Percentiles rank a stretch among this genome's conserved stretches.
phyloP scores from a whole-genome alignment of 192 early-diverging fungal species.

The Fimicolochytrium jonesii region DNA sequence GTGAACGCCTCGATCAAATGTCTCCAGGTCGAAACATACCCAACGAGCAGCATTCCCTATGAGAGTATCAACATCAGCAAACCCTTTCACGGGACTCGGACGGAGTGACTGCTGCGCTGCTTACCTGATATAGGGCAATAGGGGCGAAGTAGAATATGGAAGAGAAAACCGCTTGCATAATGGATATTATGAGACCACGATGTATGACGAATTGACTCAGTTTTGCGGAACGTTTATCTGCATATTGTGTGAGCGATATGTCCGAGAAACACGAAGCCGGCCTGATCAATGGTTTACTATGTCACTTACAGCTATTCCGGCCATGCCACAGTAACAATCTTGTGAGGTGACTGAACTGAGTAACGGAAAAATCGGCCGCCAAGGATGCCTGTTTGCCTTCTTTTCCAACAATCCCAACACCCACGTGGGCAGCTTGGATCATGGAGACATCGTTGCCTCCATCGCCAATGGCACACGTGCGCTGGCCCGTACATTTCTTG shows the following conservation, averaged over 20 bases:
- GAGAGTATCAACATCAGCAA: background rate
- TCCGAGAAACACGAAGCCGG: conserved; percentile 54
- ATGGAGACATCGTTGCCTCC: conserved; percentile 97
- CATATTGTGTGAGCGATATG: conserved; percentile 36
- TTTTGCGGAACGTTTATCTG: conserved; percentile 79
- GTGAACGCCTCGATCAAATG: background rate
- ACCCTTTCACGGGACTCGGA: background rate
- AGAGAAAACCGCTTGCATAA: conserved; percentile 97
- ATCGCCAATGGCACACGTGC: conserved; percentile 88
- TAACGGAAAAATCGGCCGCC: conserved; percentile 89
- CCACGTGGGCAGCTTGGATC: conserved; percentile 96
- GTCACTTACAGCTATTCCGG: conserved; percentile 78
- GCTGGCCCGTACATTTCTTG: conserved; percentile 55
- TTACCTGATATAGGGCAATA: conserved; percentile 83
- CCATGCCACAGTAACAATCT: conserved; percentile 92
- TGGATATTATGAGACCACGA: conserved; percentile 92
- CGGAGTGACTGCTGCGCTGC: background rate
- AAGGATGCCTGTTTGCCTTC: conserved; percentile 93
- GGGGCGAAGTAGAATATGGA: conserved; percentile 96
- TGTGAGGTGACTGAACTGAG: conserved; percentile 83
- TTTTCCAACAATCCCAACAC: conserved; percentile 94
- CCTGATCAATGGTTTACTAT: conserved; percentile 11
- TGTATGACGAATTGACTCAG: conserved; percentile 96
- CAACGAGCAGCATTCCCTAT: conserved; percentile 4
- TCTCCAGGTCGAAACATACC: background rate